Conservation (phyloP, 306 rosid species). For the Leucaena leucocephala region DNA sequence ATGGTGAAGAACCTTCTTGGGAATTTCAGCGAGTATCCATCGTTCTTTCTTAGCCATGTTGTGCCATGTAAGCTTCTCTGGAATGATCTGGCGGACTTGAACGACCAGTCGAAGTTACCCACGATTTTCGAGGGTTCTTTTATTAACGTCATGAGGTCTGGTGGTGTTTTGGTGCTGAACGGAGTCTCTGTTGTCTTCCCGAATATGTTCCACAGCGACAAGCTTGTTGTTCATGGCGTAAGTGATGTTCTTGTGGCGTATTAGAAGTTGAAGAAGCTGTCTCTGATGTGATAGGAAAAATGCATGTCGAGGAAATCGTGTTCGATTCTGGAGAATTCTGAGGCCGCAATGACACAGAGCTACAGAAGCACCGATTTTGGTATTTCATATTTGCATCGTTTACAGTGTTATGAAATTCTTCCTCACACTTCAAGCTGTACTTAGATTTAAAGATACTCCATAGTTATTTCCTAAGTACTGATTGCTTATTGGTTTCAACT, state of each 20-base stretch:
- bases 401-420: neutral
- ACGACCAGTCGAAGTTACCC: constrained; percentile 41
- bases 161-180: constrained; percentile 56
- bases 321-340: constrained; percentile 48
- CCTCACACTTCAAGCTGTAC: neutral
- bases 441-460: neutral
- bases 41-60: constrained; percentile 63
- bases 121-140: constrained; percentile 45
- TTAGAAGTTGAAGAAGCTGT: constrained; percentile 14
- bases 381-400: neutral
- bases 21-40: constrained; percentile 44
- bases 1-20: constrained; percentile 41
- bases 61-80: constrained; percentile 66
- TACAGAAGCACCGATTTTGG: neutral
- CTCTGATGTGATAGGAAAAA: neutral
- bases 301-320: constrained; percentile 12
- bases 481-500: neutral
- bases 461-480: neutral
- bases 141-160: constrained; percentile 53
- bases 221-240: constrained; percentile 71
- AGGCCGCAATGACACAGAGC: neutral
- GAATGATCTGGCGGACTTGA: constrained; percentile 57
- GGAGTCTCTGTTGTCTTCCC: constrained; percentile 58
- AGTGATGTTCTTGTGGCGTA: constrained; percentile 43
- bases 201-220: constrained; percentile 42